Percentiles rank a stretch among this genome's conserved stretches.
These are phyloP conservation scores for Penicillium pancosmium DNA, from an alignment of 495 filamentous ascomycete genomes.

Conservation along the genomic window DNA sequence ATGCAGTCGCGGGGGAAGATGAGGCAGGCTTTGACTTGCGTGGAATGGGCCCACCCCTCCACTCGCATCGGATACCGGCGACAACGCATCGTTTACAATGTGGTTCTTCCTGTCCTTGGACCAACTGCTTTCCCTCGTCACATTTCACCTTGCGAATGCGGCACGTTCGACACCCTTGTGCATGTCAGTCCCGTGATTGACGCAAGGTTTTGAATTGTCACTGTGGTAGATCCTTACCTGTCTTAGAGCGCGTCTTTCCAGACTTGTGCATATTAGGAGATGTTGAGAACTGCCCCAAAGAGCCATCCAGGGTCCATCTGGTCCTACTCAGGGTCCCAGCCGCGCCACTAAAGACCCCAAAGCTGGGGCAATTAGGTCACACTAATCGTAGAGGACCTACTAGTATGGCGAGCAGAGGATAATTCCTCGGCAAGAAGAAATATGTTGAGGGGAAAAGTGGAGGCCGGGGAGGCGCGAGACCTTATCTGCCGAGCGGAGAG, in stretches of 20 bases:
- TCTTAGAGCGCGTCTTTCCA: slow-evolving; percentile 37
- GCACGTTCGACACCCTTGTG: slow-evolving; percentile 37
- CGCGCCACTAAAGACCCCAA: slow-evolving; percentile 4
- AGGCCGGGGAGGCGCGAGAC: slow-evolving; percentile 12
- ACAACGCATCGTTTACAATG: slow-evolving; percentile 33
- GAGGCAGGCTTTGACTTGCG: slow-evolving; percentile 16
- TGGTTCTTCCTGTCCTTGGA: slow-evolving; percentile 30
- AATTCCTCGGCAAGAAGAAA: neutral
- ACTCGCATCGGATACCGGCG: slow-evolving; percentile 35
- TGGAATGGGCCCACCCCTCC: slow-evolving; percentile 35
- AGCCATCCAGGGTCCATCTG: slow-evolving; percentile 10
- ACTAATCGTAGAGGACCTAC: neutral
- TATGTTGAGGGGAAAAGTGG: slow-evolving; percentile 13
- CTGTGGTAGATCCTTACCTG: slow-evolving; percentile 32
- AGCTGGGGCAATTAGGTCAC: slow-evolving; percentile 12
- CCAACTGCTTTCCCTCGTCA: slow-evolving; percentile 34
- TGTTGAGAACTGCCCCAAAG: slow-evolving; percentile 4
- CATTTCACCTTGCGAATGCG: slow-evolving; percentile 40
- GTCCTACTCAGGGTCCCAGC: slow-evolving; percentile 5
- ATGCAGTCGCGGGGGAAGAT: neutral
- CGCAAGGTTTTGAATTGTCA: neutral
- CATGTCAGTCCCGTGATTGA: neutral
- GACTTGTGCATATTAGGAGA: slow-evolving; percentile 26
- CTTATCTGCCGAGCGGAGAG: slow-evolving; percentile 24
- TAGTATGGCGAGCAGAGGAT: slow-evolving; percentile 2